These are phyloP conservation scores for Arachis monticola DNA, from an alignment of 331 rosid species.

Conservation along the genomic window DNA sequence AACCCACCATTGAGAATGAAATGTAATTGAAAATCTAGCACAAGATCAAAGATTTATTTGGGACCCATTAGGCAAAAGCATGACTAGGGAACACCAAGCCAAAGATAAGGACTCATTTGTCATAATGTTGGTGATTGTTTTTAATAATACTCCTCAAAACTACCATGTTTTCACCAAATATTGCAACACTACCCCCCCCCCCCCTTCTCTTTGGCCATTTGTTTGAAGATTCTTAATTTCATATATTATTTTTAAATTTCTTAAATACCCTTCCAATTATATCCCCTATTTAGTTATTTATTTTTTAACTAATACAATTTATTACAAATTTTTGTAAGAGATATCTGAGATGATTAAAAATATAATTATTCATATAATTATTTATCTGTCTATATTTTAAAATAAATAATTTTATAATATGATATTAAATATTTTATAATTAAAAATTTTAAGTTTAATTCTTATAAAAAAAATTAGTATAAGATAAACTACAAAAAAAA, in stretches of 20 bases:
- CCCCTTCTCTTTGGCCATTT: too few relatives aligned
- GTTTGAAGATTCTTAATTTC: too few relatives aligned
- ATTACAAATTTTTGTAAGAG: too few relatives aligned
- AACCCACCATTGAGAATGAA: conserved; percentile 8
- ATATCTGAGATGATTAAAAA: too few relatives aligned
- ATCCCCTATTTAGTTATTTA: neutral
- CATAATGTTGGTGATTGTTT: neutral
- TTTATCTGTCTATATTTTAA: too few relatives aligned
- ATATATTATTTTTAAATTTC: neutral
- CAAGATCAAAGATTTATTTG: neutral
- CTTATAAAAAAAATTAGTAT: too few relatives aligned
- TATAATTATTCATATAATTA: too few relatives aligned
- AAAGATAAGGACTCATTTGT: conserved; percentile 23
- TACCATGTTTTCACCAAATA: neutral
- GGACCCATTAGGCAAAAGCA: neutral
- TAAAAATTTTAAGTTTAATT: too few relatives aligned
- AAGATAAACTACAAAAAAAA: too few relatives aligned
- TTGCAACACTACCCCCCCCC: neutral
- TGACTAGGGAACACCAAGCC: neutral
- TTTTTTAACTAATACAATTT: too few relatives aligned
- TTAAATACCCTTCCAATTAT: neutral
- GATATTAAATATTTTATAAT: too few relatives aligned
- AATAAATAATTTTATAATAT: too few relatives aligned
- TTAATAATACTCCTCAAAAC: neutral
- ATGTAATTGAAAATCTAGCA: neutral